phyloP scores from a whole-genome alignment of 441 rosid genomes.

The Gossypium aridum region DNA sequence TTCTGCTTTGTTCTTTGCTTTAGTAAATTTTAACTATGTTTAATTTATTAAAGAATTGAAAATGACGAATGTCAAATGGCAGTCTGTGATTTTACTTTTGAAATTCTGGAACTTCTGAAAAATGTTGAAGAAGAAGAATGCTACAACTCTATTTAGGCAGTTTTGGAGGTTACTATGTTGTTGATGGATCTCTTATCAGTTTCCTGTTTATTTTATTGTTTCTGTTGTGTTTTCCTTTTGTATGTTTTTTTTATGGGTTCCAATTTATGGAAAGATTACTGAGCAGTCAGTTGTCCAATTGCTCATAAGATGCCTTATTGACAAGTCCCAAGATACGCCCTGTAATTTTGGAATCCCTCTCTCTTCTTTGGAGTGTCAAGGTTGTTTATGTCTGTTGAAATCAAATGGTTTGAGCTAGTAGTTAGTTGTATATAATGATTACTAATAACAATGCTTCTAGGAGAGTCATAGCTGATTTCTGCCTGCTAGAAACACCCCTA shows the following conservation, averaged over 20 bases:
- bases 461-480: slow-evolving; percentile 14
- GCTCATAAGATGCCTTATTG: neutral
- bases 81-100: slow-evolving; percentile 2
- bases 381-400: neutral
- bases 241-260: neutral
- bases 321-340: neutral
- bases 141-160: neutral
- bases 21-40: neutral
- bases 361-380: neutral
- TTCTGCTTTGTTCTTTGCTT: neutral
- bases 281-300: neutral
- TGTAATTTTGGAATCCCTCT: neutral
- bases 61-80: neutral
- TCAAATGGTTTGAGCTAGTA: slow-evolving; percentile 1
- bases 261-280: neutral
- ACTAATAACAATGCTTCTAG: slow-evolving; percentile 11
- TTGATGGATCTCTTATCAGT: neutral
- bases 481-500: slow-evolving; percentile 18
- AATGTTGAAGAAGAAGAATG: neutral
- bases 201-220: neutral
- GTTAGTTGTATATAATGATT: neutral
- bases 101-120: neutral
- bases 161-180: neutral
- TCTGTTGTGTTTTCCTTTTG: neutral
- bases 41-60: neutral